Percentiles rank a stretch among this genome's conserved stretches.
Evolutionary conservation across 2,329 filamentous ascomycete genomes (phyloP).

Genomic region (Ceratocystis cacaofunesta): DNA sequence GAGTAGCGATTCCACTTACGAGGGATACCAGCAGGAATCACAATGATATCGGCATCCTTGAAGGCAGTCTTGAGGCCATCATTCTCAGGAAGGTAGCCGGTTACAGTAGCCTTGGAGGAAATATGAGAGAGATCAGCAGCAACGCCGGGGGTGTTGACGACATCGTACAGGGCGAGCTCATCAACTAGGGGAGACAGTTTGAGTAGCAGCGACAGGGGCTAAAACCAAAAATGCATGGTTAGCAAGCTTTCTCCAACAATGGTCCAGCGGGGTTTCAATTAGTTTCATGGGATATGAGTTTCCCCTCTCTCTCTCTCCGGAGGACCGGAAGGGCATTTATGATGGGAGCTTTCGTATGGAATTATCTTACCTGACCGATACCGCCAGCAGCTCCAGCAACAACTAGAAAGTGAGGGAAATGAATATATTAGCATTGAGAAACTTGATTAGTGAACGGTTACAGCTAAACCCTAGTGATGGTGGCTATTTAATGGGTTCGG

Average conservation of each 20-base stretch:
- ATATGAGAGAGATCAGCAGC: slow-evolving; percentile 95
- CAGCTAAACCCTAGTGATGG: not conserved
- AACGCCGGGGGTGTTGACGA: slow-evolving; percentile 95
- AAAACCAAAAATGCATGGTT: slow-evolving; percentile 17
- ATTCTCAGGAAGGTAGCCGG: slow-evolving; percentile 74
- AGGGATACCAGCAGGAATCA: slow-evolving; percentile 96
- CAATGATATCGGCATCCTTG: slow-evolving; percentile 84
- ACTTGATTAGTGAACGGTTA: not conserved
- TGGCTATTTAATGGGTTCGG: not conserved
- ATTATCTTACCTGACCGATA: slow-evolving; percentile 73
- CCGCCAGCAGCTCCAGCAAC: slow-evolving; percentile 95
- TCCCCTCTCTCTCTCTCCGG: not conserved
- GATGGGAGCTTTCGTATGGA: not conserved
- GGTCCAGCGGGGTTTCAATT: slow-evolving; percentile 6
- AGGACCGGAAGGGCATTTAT: not conserved
- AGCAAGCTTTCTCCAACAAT: slow-evolving; percentile 16
- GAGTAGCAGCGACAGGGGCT: slow-evolving; percentile 93
- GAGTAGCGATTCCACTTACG: slow-evolving; percentile 43
- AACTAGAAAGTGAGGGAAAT: slow-evolving; percentile 29
- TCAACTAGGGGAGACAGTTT: slow-evolving; percentile 80
- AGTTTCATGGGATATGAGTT: not conserved
- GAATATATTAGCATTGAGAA: slow-evolving; percentile 16
- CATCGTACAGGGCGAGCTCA: slow-evolving; percentile 96
- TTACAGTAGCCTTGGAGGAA: slow-evolving; percentile 73
- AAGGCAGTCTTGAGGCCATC: slow-evolving; percentile 76